A percentile compares a stretch with the other conserved stretches of the same genome.
Evolutionary conservation across 1,139 yeast species (phyloP).

Genomic region (Candida sp.): DNA sequence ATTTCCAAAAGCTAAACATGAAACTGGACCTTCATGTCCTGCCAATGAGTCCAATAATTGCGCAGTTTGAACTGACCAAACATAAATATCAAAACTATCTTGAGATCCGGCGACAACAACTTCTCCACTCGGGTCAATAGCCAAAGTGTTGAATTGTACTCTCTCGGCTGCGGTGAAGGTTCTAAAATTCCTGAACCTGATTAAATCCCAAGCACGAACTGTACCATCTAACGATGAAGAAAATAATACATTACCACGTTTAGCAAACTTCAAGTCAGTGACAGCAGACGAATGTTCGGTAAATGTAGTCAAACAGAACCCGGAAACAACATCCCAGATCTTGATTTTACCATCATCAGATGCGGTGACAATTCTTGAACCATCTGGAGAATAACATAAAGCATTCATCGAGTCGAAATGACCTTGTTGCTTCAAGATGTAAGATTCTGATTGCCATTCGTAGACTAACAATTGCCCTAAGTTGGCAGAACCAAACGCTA

Average conservation of each 20-base stretch:
- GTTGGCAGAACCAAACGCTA: slow-evolving; percentile 89
- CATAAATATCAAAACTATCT: slow-evolving; percentile 85
- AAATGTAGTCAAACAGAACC: slow-evolving; percentile 90
- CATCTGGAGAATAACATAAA: slow-evolving; percentile 90
- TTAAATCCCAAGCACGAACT: slow-evolving; percentile 93
- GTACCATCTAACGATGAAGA: slow-evolving; percentile 96
- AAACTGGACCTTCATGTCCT: slow-evolving; percentile 97
- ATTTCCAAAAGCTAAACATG: slow-evolving; percentile 79
- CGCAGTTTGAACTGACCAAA: slow-evolving; percentile 98
- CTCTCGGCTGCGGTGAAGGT: slow-evolving; percentile 91
- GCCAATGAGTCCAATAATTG: slow-evolving; percentile 82
- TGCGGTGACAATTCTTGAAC: slow-evolving; percentile 87
- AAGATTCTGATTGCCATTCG: slow-evolving; percentile 99
- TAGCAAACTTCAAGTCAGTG: slow-evolving; percentile 83
- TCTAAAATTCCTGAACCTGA: slow-evolving; percentile 90
- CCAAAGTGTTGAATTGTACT: slow-evolving; percentile 82
- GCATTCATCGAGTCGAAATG: slow-evolving; percentile 91
- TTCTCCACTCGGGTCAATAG: slow-evolving; percentile 98
- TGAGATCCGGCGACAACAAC: slow-evolving; percentile 94
- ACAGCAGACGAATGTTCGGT: slow-evolving; percentile 89
- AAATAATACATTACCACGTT: slow-evolving; percentile 84
- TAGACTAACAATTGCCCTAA: slow-evolving; percentile 93
- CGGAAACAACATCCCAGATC: slow-evolving; percentile 93
- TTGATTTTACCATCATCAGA: slow-evolving; percentile 97
- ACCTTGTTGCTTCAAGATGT: slow-evolving; percentile 93